Conservation (phyloP, 768 basidiomycete genomes). For the Panellus pusillus region DNA sequence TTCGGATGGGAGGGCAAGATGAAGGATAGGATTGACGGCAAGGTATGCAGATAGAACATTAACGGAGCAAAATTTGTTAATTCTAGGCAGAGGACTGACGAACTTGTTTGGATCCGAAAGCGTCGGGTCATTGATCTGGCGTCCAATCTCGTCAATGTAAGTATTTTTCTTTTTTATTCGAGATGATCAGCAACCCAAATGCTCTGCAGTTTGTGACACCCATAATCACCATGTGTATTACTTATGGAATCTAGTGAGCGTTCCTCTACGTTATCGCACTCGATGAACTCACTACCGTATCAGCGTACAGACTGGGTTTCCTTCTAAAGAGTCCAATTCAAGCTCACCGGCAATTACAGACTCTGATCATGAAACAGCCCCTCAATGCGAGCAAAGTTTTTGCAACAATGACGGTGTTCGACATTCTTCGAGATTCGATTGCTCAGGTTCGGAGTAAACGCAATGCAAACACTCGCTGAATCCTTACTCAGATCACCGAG, state of each 20-base stretch:
- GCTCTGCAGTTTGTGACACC: too few species aligned
- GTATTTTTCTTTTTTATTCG: not conserved
- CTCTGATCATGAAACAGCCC: constrained; percentile 38
- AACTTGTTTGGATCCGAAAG: constrained; percentile 43
- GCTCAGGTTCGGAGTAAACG: not conserved
- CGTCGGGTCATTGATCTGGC: constrained; percentile 40
- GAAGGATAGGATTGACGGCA: constrained; percentile 49
- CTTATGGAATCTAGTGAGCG: too few species aligned
- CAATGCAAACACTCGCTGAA: constrained; percentile 41
- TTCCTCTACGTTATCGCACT: too few species aligned
- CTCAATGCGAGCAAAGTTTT: constrained; percentile 45
- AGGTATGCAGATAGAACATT: constrained; percentile 19
- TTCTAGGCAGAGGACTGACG: constrained; percentile 36
- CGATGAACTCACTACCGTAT: too few species aligned
- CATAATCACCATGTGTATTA: too few species aligned
- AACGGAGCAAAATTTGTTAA: constrained; percentile 31
- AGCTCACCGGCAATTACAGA: constrained; percentile 22
- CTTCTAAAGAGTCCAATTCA: too few species aligned
- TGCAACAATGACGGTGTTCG: constrained; percentile 59
- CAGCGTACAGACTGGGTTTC: not conserved
- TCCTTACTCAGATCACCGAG: not conserved
- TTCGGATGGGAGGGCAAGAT: constrained; percentile 69
- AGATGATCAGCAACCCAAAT: not conserved
- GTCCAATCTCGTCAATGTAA: constrained; percentile 37
- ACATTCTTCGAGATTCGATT: constrained; percentile 42